phyloP scores from a whole-genome alignment of 2,329 filamentous ascomycete genomes.

The Nemania bipapillata region DNA sequence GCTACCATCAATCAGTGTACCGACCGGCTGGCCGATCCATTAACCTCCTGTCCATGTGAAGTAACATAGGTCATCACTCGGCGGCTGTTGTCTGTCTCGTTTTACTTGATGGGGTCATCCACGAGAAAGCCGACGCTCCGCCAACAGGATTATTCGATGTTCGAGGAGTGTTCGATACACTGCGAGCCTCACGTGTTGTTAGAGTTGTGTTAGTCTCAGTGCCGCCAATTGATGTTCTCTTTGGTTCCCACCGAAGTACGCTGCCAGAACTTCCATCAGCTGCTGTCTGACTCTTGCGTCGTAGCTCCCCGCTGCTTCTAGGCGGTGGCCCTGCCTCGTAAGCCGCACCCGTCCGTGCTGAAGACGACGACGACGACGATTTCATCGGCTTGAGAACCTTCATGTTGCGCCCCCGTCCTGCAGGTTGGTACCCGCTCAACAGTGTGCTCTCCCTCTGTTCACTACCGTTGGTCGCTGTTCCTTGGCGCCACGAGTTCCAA shows the following conservation, averaged over 20 bases:
- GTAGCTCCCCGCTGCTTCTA: constrained; percentile 61
- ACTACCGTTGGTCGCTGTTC: constrained; percentile 58
- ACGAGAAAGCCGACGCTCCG: constrained; percentile 91
- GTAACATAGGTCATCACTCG: constrained; percentile 45
- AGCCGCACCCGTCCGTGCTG: constrained; percentile 61
- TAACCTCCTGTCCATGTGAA: background rate
- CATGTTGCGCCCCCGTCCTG: constrained; percentile 77
- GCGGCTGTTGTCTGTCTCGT: constrained; percentile 56
- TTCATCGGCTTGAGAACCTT: constrained; percentile 88
- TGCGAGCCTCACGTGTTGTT: constrained; percentile 53
- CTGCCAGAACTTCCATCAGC: constrained; percentile 47
- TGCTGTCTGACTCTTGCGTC: constrained; percentile 64
- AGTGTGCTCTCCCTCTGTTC: constrained; percentile 67
- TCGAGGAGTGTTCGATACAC: constrained; percentile 60
- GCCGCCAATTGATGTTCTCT: constrained; percentile 57
- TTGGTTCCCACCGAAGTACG: constrained; percentile 64
- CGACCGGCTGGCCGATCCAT: too few relatives aligned
- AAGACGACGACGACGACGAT: constrained; percentile 64
- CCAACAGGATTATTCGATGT: constrained; percentile 82
- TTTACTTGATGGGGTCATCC: constrained; percentile 74
- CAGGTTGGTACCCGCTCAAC: constrained; percentile 75
- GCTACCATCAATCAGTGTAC: constrained; percentile 7
- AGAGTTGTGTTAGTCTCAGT: constrained; percentile 53
- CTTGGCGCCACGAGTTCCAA: constrained; percentile 77
- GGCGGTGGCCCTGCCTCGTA: constrained; percentile 63